phyloP scores from a whole-genome alignment of 148 eudicot genomes.

The Vaccinium darrowii region DNA sequence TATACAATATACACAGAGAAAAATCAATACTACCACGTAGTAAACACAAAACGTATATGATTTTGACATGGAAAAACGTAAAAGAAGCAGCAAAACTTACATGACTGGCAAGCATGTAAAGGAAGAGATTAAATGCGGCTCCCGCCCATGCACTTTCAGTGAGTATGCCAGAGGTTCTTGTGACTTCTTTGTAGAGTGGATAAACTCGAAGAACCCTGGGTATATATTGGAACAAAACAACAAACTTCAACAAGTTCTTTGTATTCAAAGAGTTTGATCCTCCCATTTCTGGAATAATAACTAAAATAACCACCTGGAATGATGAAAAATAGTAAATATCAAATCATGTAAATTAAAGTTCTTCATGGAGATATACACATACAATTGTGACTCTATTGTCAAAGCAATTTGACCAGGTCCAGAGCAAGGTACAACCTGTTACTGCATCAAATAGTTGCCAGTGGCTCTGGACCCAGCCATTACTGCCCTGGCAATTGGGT shows the following conservation, averaged over 20 bases:
- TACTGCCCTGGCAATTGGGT: background rate
- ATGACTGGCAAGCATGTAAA: slow-evolving; percentile 98
- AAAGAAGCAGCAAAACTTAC: slow-evolving; percentile 44
- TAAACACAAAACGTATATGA: slow-evolving; percentile 37
- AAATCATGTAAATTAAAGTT: slow-evolving; percentile 18
- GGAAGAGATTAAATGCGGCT: slow-evolving; percentile 85
- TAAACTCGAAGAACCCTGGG: slow-evolving; percentile 77
- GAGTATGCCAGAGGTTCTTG: slow-evolving; percentile 83
- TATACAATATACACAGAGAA: background rate
- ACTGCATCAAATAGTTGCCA: background rate
- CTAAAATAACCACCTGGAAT: slow-evolving; percentile 62
- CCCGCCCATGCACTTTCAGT: slow-evolving; percentile 99
- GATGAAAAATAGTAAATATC: background rate
- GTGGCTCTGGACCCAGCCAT: background rate
- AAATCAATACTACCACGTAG: background rate
- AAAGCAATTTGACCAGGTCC: background rate
- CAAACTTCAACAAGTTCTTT: slow-evolving; percentile 71
- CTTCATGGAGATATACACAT: background rate
- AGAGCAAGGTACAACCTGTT: background rate
- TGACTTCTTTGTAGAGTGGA: slow-evolving; percentile 83
- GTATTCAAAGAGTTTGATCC: slow-evolving; percentile 69
- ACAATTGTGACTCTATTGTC: background rate
- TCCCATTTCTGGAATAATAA: slow-evolving; percentile 52
- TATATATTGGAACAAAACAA: slow-evolving; percentile 74
- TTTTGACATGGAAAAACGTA: background rate